Conservation (phyloP, 2,329 filamentous ascomycete species). For the Aspergillus fijiensis region DNA sequence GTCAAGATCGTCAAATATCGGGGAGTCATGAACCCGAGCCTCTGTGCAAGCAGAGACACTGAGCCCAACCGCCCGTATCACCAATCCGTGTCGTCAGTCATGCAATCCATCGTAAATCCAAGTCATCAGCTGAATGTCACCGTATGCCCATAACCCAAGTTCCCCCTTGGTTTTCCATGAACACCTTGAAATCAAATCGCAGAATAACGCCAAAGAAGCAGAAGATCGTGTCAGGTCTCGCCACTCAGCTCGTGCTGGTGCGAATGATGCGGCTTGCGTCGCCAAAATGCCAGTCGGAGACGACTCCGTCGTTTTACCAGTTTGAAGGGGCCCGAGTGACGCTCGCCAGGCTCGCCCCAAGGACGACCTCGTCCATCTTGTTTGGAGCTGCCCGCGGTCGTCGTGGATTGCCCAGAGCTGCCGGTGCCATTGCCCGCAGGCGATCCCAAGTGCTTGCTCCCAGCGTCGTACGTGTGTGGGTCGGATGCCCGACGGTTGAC, state of each 20-base stretch:
- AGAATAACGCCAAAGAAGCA: slow-evolving; percentile 9
- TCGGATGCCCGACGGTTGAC: slow-evolving; percentile 28
- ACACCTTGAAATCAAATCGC: slow-evolving; percentile 13
- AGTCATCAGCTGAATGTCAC: slow-evolving; percentile 26
- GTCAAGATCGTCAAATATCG: slow-evolving; percentile 10
- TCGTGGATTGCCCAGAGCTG: slow-evolving; percentile 31
- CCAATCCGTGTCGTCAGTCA: slow-evolving; percentile 30
- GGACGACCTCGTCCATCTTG: slow-evolving; percentile 22
- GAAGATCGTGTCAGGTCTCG: slow-evolving; percentile 27
- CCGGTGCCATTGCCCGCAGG: slow-evolving; percentile 23
- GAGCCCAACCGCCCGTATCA: slow-evolving; percentile 12
- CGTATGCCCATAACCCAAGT: slow-evolving; percentile 25
- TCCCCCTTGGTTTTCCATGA: slow-evolving; percentile 8
- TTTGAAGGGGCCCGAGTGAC: slow-evolving; percentile 22
- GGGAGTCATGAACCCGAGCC: background rate
- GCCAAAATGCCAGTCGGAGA: slow-evolving; percentile 45
- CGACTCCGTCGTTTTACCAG: slow-evolving; percentile 41
- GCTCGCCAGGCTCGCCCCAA: slow-evolving; percentile 23
- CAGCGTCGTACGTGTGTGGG: slow-evolving; percentile 24
- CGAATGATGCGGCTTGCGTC: slow-evolving; percentile 32
- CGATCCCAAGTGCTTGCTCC: slow-evolving; percentile 24
- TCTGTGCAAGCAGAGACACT: background rate
- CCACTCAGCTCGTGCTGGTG: slow-evolving; percentile 34
- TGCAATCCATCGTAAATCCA: slow-evolving; percentile 30
- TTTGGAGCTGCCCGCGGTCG: slow-evolving; percentile 28